Evolutionary conservation across 148 eudicot species (phyloP), one percentile per base, ranked within the genome.

Genomic region (Dianthus caryophyllus): DNA sequence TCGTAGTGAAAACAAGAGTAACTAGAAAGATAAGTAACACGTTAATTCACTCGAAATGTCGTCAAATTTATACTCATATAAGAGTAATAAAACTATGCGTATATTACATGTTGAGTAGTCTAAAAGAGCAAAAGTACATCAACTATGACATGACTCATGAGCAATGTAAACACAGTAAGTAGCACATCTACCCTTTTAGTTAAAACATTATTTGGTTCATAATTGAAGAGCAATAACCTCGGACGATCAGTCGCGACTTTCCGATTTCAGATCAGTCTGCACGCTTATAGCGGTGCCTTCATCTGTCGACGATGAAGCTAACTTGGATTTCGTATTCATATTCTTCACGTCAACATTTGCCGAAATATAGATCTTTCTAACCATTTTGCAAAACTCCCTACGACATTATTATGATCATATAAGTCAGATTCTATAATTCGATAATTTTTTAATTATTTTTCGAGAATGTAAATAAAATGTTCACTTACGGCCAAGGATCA

Each of bases 401-500:
- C 0, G 29, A 11, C 16, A n/a, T 14, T 13, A 9, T n/a, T 41
- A 52, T 33, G 4, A 33, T 33, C 38, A 13, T 20, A 20, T 26
- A 27, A 59, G 20, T 16, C 64, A 12, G 31, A 0, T 54, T 25
- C 12, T 4, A 9, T 41, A 9, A 41, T 41, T 41, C 44, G 10
- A 41, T 9, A 6, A 9, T 41, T 41, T 41, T 13, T 16, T 16
- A 10, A 22, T 41, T 12, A 6, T 8, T 17, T 67, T 10, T 55
- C 16, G 18, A 56, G 44, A 69, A 13, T 4, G 21, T 57, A 60
- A 27, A 14, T 41, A 9, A 2, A 25, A n/a, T n/a, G 21, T 16
- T 31, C 25, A 89, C 97, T 93, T 82, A 93, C 96, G 26, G 76
- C 98, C 98, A 93, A 3, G 95, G 96, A 73, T 93, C 82, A 71